These are phyloP conservation scores for Epithele typhae DNA, from an alignment of 768 basidiomycete species.

Conservation along the genomic window DNA sequence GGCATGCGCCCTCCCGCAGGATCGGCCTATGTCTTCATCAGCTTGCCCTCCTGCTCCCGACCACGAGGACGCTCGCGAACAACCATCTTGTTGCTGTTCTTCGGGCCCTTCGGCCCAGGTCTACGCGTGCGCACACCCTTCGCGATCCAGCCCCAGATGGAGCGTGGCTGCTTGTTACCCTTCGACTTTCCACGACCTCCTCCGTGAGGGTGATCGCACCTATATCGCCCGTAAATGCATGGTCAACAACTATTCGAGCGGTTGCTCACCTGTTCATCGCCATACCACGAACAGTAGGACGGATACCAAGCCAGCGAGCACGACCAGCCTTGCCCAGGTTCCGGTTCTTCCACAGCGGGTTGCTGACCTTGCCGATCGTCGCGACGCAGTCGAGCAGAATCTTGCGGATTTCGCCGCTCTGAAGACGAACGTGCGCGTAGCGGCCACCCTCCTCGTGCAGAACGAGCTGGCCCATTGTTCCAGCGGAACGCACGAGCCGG, in stretches of 20 bases:
- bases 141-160: constrained; percentile 89
- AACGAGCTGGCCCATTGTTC: constrained; percentile 79
- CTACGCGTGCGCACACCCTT: constrained; percentile 92
- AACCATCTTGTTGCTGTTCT: constrained; percentile 88
- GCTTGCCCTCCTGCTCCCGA: constrained; percentile 37
- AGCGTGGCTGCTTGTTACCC: constrained; percentile 90
- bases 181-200: constrained; percentile 98
- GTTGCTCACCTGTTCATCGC: constrained; percentile 97
- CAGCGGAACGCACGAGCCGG: constrained; percentile 85
- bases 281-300: constrained; percentile 88
- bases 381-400: constrained; percentile 79
- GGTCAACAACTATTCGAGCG: no score
- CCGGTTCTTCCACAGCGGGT: constrained; percentile 81
- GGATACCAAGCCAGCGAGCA: constrained; percentile 77
- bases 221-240: constrained; percentile 27
- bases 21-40: no score
- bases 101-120: constrained; percentile 86
- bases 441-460: constrained; percentile 65
- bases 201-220: constrained; percentile 91
- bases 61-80: constrained; percentile 82
- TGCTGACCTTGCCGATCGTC: constrained; percentile 89
- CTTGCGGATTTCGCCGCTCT: constrained; percentile 90
- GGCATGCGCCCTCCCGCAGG: constrained; percentile 1
- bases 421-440: constrained; percentile 81
- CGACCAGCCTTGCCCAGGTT: constrained; percentile 91